Base-by-base conservation (phyloP, 805 yeast genomes). In the Maudiozyma barnettii region DNA sequence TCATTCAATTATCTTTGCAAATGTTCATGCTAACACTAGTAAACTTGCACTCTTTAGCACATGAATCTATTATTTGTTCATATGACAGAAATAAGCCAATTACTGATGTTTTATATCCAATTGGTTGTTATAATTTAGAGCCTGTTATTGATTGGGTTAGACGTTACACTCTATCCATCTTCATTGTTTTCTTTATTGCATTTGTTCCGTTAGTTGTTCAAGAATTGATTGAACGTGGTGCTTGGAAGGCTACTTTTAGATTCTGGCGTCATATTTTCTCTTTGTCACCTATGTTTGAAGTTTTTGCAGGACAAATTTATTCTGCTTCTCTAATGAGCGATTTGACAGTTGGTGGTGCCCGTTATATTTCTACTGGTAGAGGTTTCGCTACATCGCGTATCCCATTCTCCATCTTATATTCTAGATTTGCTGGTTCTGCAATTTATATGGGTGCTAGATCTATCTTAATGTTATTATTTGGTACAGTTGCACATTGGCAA, bases 111-210 rank as follows among this genome's bases (percentile, higher is more conserved):
- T 80, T 79, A 57, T 61, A 64, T 41, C 96, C 97, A 2, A 54
- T 78, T 39, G 97, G 96, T 1, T 90, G 98, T 62, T 86, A 85
- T 62, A 83, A 86, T 65, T 67, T 88, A 46, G 76, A 73, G 52
- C 97, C 97, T 1, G 90, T 85, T 23, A 67, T 84, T 44, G 79
- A 83, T 57, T 90, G 97, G 97, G 84, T 91, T 35, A 77, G 84
- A 69, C 81, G 88, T 71, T 82, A 81, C 60, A 81, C 86, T 2
- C 81, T 90, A 49, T 88, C 96, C 0, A 87, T 90, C 43, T 84
- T 89, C 68, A 88, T 90, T 57, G 95, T 93, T 49, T 91, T 91
- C 74, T 78, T 81, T 66, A 82, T 84, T 59, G 81, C 91, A 19
- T 83, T 84, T 64, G 72, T 84, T 55, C 95, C 95, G 43, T 75